Evolutionary conservation across 1,284 basidiomycete species (phyloP).

Genomic region (Omphalotus olearius): DNA sequence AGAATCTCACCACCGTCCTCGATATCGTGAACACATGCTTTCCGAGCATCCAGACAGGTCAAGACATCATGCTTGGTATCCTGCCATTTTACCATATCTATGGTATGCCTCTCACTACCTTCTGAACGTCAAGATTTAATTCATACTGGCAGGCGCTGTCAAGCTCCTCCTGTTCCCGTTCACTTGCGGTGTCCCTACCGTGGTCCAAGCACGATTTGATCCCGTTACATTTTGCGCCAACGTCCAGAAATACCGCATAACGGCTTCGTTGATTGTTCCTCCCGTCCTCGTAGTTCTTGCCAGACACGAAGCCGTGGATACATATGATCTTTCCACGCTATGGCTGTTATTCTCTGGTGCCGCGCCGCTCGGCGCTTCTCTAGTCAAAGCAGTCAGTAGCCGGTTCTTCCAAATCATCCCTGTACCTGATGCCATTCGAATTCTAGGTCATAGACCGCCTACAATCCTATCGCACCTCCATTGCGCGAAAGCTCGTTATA

Average conservation of each 20-base stretch:
- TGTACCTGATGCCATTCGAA: too few species aligned
- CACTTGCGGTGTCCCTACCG: conserved; percentile 50
- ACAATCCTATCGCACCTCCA: conserved; percentile 4
- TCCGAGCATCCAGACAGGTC: conserved; percentile 28
- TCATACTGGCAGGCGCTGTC: conserved; percentile 35
- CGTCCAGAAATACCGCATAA: conserved; percentile 64
- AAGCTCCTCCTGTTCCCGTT: conserved; percentile 63
- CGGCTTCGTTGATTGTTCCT: conserved; percentile 70
- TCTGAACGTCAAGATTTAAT: not conserved
- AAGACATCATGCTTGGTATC: conserved; percentile 52
- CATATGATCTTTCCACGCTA: conserved; percentile 67
- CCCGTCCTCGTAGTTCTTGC: conserved; percentile 77
- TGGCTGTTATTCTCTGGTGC: conserved; percentile 70
- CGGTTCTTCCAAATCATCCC: not conserved
- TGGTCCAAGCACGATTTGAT: conserved; percentile 74
- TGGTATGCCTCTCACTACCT: conserved; percentile 29
- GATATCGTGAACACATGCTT: conserved; percentile 40
- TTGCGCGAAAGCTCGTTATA: conserved; percentile 22
- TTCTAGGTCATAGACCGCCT: conserved; percentile 1
- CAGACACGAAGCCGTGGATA: conserved; percentile 63
- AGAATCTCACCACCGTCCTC: conserved; percentile 53
- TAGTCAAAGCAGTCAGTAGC: conserved; percentile 45
- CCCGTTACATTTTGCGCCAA: conserved; percentile 64
- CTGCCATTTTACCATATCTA: conserved; percentile 63
- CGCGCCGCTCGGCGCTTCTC: conserved; percentile 70